phyloP scores from a whole-genome alignment of 257 asterid species.

The Ajuga chamaepitys region DNA sequence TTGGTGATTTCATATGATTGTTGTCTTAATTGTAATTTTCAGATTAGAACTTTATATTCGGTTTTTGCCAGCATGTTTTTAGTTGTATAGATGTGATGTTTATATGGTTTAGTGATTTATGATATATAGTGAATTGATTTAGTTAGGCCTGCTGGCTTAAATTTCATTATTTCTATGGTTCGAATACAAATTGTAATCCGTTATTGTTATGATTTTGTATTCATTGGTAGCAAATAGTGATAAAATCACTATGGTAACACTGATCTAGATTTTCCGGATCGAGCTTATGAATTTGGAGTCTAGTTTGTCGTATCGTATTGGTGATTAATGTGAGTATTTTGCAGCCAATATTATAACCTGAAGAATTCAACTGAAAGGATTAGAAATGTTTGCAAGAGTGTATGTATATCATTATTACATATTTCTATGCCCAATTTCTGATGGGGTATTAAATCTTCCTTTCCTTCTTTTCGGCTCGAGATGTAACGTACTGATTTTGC shows the following conservation, averaged over 20 bases:
- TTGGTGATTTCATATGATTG: conserved; percentile 12
- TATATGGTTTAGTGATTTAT: too few relatives aligned
- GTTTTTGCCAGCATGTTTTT: neutral
- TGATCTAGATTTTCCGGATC: too few relatives aligned
- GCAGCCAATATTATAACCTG: neutral
- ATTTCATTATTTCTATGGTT: too few relatives aligned
- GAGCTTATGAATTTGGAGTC: too few relatives aligned
- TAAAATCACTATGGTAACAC: too few relatives aligned
- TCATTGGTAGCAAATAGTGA: too few relatives aligned
- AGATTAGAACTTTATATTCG: neutral
- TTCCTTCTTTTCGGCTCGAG: neutral
- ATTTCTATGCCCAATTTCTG: neutral
- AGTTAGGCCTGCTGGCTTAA: too few relatives aligned
- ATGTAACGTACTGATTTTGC: neutral
- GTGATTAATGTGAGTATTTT: neutral
- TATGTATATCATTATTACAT: neutral
- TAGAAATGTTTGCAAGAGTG: neutral
- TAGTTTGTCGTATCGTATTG: too few relatives aligned
- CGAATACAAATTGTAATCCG: too few relatives aligned
- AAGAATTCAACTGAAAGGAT: neutral
- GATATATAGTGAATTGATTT: too few relatives aligned
- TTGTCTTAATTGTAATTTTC: neutral
- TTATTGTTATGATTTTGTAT: too few relatives aligned
- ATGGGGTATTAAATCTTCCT: neutral
- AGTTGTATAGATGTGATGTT: neutral